phyloP scores from a whole-genome alignment of 208 protist genomes.

The Leishmania aethiopica region DNA sequence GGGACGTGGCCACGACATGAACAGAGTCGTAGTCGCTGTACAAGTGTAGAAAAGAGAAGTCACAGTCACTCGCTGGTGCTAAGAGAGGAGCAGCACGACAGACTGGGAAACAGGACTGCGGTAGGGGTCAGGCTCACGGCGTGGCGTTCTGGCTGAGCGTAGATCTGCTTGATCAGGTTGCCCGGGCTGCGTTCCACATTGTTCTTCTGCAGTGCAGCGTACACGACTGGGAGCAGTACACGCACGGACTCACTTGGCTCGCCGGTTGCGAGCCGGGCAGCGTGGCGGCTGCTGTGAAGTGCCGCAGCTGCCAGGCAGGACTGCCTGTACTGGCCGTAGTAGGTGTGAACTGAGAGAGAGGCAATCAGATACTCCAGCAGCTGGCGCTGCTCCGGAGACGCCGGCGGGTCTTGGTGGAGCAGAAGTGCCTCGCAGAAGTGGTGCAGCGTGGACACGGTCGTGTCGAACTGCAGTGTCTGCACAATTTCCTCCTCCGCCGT shows the following conservation, averaged over 20 bases:
- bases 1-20: not conserved
- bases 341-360: slow-evolving; percentile 57
- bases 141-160: slow-evolving; percentile 36
- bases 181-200: slow-evolving; percentile 24
- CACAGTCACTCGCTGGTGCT: slow-evolving; percentile 15
- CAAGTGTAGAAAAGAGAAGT: not conserved
- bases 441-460: slow-evolving; percentile 50
- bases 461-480: slow-evolving; percentile 44
- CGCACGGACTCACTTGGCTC: slow-evolving; percentile 43
- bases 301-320: slow-evolving; percentile 64
- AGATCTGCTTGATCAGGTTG: slow-evolving; percentile 48
- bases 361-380: slow-evolving; percentile 64
- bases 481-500: slow-evolving; percentile 55
- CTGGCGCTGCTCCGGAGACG: slow-evolving; percentile 44
- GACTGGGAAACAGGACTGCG: slow-evolving; percentile 26
- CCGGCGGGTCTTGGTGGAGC: slow-evolving; percentile 63
- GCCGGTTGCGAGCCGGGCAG: slow-evolving; percentile 37
- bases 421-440: slow-evolving; percentile 57
- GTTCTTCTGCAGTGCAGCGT: slow-evolving; percentile 34
- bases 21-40: not conserved
- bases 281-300: slow-evolving; percentile 63
- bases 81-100: slow-evolving; percentile 30
- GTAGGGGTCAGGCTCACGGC: slow-evolving; percentile 46
- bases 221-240: slow-evolving; percentile 42
- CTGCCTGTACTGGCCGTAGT: slow-evolving; percentile 56